Percentiles rank a stretch among this genome's conserved stretches.
Evolutionary conservation across 202 grass and related monocot species (phyloP).

Genomic region (Musa balbisiana): DNA sequence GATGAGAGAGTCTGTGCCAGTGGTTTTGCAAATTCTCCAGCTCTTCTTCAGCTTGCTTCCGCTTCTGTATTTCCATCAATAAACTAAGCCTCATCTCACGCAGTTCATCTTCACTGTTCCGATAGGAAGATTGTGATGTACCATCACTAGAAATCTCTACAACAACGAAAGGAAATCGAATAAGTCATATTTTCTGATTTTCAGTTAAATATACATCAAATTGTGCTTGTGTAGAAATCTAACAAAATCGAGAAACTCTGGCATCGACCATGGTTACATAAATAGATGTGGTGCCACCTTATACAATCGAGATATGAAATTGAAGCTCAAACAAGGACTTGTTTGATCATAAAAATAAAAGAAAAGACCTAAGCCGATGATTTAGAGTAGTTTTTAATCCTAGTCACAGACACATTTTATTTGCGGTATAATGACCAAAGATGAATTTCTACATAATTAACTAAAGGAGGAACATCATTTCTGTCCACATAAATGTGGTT

Average conservation of each 20-base stretch:
- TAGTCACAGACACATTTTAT: no score
- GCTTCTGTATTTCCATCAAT: slow-evolving; percentile 71
- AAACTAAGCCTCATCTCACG: slow-evolving; percentile 72
- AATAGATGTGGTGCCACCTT: background rate
- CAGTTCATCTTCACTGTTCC: slow-evolving; percentile 51
- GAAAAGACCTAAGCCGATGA: no score
- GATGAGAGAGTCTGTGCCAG: slow-evolving; percentile 64
- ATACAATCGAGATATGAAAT: background rate
- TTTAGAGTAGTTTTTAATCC: no score
- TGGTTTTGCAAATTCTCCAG: slow-evolving; percentile 57
- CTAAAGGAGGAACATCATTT: no score
- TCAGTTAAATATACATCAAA: background rate
- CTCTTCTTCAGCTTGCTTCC: slow-evolving; percentile 73
- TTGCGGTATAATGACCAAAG: no score
- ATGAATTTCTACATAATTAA: no score
- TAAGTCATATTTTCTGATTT: background rate
- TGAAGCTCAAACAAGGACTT: background rate
- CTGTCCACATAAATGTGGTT: no score
- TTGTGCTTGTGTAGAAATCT: background rate
- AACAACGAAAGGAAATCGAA: slow-evolving; percentile 22
- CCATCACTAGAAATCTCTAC: slow-evolving; percentile 86
- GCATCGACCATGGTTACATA: background rate
- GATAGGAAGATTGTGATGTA: slow-evolving; percentile 34
- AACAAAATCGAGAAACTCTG: background rate
- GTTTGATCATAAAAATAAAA: background rate